These are phyloP conservation scores for Tylopilus plumbeoviolaceoides DNA, from an alignment of 768 basidiomycete species.

Conservation along the genomic window DNA sequence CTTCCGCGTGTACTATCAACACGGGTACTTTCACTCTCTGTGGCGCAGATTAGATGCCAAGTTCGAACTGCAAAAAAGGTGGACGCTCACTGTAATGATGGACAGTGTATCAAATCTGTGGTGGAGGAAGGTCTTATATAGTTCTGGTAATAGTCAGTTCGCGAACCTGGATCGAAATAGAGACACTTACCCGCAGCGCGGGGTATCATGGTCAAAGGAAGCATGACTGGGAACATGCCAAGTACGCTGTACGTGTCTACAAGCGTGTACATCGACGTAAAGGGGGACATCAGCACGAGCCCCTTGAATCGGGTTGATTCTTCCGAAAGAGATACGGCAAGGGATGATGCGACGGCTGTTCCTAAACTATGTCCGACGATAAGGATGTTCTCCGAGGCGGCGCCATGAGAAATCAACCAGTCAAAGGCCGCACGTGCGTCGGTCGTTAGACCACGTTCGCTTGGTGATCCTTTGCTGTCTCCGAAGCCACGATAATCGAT, in stretches of 20 bases:
- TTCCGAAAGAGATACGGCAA: slow-evolving; percentile 44
- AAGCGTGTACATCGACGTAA: slow-evolving; percentile 54
- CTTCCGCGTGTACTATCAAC: slow-evolving; percentile 67
- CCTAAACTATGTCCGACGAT: slow-evolving; percentile 88
- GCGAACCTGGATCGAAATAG: not conserved
- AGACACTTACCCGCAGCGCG: slow-evolving; percentile 53
- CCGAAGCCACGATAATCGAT: slow-evolving; percentile 93
- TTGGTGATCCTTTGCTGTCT: slow-evolving; percentile 78
- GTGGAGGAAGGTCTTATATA: slow-evolving; percentile 49
- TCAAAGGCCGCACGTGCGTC: slow-evolving; percentile 82
- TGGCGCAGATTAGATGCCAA: not conserved
- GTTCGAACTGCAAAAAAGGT: not conserved
- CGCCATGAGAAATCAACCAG: slow-evolving; percentile 64
- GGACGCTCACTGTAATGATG: slow-evolving; percentile 49
- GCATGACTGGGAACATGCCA: slow-evolving; percentile 64
- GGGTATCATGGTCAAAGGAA: slow-evolving; percentile 65
- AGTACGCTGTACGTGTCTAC: slow-evolving; percentile 66
- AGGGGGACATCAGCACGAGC: slow-evolving; percentile 51
- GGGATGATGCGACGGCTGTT: slow-evolving; percentile 65
- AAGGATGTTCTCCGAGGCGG: slow-evolving; percentile 54
- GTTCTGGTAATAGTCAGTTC: slow-evolving; percentile 33
- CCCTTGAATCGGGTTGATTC: slow-evolving; percentile 42
- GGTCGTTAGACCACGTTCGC: slow-evolving; percentile 62
- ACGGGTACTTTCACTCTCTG: slow-evolving; percentile 67
- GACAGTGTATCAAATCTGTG: slow-evolving; percentile 63